Conservation (phyloP, 768 basidiomycete genomes). For the Leccinum disarticulatum region DNA sequence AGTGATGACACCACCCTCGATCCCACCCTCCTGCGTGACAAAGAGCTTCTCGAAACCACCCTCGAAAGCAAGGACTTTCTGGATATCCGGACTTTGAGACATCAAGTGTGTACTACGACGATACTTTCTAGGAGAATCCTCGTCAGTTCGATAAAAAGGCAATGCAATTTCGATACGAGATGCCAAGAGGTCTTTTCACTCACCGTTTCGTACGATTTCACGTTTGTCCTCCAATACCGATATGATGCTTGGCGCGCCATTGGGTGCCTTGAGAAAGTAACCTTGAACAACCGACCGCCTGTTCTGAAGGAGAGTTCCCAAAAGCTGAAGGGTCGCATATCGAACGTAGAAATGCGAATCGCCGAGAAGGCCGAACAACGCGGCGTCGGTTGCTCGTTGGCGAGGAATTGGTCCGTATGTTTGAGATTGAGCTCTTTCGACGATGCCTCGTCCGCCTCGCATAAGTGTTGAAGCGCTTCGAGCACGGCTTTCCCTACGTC, state of each 20-base stretch:
- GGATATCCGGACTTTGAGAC: conserved; percentile 87
- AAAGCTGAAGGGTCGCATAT: conserved; percentile 78
- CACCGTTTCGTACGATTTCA: conserved; percentile 89
- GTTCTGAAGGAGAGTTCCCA: conserved; percentile 79
- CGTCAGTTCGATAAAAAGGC: conserved; percentile 8
- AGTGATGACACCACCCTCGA: conserved; percentile 86
- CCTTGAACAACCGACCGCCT: conserved; percentile 79
- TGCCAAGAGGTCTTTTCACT: conserved; percentile 20
- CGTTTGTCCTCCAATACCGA: conserved; percentile 78
- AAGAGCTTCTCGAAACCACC: conserved; percentile 96
- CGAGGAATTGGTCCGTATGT: conserved; percentile 80
- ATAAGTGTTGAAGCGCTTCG: conserved; percentile 84
- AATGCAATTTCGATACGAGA: not conserved
- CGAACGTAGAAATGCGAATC: conserved; percentile 83
- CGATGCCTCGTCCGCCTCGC: conserved; percentile 67
- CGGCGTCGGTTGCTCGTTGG: conserved; percentile 65
- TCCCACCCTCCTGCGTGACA: conserved; percentile 82
- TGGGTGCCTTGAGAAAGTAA: conserved; percentile 87
- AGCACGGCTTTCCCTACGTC: conserved; percentile 92
- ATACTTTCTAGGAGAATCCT: conserved; percentile 63
- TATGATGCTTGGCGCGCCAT: conserved; percentile 72
- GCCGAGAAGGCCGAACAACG: conserved; percentile 72
- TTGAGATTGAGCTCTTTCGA: conserved; percentile 69
- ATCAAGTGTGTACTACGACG: conserved; percentile 78
- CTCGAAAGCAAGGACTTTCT: conserved; percentile 95